These are phyloP conservation scores for Persicaria tinctoria DNA, from an alignment of 148 eudicot species.

Conservation along the genomic window DNA sequence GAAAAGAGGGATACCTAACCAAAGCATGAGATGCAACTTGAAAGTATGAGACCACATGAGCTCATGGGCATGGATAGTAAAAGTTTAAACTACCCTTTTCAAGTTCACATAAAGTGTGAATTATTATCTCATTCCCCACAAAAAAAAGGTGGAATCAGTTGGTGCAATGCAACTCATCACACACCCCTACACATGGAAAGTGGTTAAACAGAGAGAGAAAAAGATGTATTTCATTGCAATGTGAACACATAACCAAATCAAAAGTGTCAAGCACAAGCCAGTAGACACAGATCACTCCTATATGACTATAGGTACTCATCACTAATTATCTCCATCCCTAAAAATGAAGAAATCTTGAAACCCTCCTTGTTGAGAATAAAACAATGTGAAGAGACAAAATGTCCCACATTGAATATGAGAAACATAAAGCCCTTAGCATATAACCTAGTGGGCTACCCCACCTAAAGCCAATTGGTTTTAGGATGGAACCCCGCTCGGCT, in stretches of 20 bases:
- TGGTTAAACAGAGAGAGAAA: neutral
- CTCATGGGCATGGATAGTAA: neutral
- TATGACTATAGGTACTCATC: too few relatives aligned
- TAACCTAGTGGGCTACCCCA: too few relatives aligned
- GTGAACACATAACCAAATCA: neutral
- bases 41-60: neutral
- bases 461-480: too few relatives aligned
- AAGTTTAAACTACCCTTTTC: constrained; percentile 1
- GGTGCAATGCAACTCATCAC: neutral
- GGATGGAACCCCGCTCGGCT: too few relatives aligned
- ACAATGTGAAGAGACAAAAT: too few relatives aligned
- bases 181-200: neutral
- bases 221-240: neutral
- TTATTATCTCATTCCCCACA: neutral
- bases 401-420: too few relatives aligned
- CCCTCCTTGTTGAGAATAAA: too few relatives aligned
- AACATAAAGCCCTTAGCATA: too few relatives aligned
- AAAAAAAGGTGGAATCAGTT: neutral
- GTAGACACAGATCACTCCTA: neutral
- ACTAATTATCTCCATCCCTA: too few relatives aligned
- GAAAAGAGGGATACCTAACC: constrained; percentile 1
- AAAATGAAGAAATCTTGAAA: too few relatives aligned
- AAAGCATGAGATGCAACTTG: neutral
- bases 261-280: neutral
- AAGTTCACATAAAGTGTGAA: neutral